phyloP scores from a whole-genome alignment of 768 basidiomycete species.

The Kwoniella bestiolae region DNA sequence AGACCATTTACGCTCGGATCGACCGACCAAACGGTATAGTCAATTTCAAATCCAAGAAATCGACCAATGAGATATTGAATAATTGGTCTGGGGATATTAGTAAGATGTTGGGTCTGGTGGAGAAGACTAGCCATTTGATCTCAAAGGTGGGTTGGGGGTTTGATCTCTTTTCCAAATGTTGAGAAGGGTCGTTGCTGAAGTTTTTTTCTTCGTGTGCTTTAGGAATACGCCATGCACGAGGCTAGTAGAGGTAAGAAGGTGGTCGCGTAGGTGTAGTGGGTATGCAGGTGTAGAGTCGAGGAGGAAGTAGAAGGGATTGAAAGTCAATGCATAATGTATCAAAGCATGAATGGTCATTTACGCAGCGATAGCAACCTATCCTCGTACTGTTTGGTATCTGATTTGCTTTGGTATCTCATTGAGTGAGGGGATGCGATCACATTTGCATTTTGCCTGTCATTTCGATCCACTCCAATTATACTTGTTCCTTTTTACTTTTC shows the following conservation, averaged over 20 bases:
- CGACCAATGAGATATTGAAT: slow-evolving; percentile 92
- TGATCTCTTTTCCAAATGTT: no score
- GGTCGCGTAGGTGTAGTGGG: slow-evolving; percentile 11
- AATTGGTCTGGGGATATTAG: slow-evolving; percentile 98
- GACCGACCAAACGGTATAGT: slow-evolving; percentile 90
- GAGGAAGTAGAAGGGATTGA: no score
- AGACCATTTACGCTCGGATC: slow-evolving; percentile 89
- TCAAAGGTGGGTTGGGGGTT: slow-evolving; percentile 55
- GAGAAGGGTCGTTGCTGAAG: not conserved
- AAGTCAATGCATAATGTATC: not conserved
- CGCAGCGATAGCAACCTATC: no score
- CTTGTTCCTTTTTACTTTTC: not conserved
- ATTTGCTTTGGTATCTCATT: no score
- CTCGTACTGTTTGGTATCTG: no score
- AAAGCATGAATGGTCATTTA: not conserved
- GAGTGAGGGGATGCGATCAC: no score
- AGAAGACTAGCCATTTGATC: slow-evolving; percentile 82
- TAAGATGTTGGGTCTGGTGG: slow-evolving; percentile 83
- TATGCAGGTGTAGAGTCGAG: not conserved
- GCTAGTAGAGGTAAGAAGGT: slow-evolving; percentile 30
- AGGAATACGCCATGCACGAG: slow-evolving; percentile 52
- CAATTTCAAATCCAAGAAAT: slow-evolving; percentile 79
- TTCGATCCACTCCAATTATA: not conserved
- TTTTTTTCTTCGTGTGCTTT: not conserved
- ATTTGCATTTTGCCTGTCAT: no score